Conservation (phyloP, 805 yeast species). For the Aciculoconidium aculeatum region DNA sequence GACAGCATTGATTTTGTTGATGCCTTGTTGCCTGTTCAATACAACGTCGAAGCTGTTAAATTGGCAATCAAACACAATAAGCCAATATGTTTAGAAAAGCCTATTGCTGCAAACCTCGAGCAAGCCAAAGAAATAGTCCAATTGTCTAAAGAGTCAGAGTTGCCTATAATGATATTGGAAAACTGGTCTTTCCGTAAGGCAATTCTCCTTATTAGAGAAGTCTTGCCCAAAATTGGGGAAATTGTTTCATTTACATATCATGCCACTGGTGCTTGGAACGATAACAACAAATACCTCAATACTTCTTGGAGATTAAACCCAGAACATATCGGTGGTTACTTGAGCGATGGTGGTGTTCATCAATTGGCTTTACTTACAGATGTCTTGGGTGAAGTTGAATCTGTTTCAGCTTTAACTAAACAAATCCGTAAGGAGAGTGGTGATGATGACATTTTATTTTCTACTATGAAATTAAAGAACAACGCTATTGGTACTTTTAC, state of each 20-base stretch:
- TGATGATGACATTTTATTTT: conserved; percentile 71
- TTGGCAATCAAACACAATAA: conserved; percentile 68
- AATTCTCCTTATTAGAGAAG: conserved; percentile 44
- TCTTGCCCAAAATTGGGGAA: conserved; percentile 68
- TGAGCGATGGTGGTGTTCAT: conserved; percentile 96
- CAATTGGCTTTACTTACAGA: conserved; percentile 84
- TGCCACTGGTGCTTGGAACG: conserved; percentile 68
- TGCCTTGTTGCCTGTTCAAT: conserved; percentile 85
- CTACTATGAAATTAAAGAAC: conserved; percentile 55
- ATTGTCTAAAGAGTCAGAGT: conserved; percentile 51
- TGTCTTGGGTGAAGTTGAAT: conserved; percentile 66
- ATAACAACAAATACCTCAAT: conserved; percentile 50
- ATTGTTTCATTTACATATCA: conserved; percentile 64
- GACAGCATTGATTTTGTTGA: conserved; percentile 72
- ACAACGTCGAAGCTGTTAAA: conserved; percentile 61
- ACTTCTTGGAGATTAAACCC: conserved; percentile 90
- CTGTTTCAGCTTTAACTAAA: conserved; percentile 69
- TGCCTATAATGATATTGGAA: conserved; percentile 76
- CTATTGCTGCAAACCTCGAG: conserved; percentile 78
- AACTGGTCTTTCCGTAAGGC: conserved; percentile 76
- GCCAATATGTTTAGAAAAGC: conserved; percentile 83
- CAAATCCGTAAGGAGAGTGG: conserved; percentile 79
- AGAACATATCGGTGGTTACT: conserved; percentile 86
- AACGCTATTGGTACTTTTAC: conserved; percentile 79
- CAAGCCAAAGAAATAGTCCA: conserved; percentile 80